Evolutionary conservation across 805 yeast genomes (phyloP), one percentile per base, ranked within the genome.

Genomic region (Wickerhamomyces alni): DNA sequence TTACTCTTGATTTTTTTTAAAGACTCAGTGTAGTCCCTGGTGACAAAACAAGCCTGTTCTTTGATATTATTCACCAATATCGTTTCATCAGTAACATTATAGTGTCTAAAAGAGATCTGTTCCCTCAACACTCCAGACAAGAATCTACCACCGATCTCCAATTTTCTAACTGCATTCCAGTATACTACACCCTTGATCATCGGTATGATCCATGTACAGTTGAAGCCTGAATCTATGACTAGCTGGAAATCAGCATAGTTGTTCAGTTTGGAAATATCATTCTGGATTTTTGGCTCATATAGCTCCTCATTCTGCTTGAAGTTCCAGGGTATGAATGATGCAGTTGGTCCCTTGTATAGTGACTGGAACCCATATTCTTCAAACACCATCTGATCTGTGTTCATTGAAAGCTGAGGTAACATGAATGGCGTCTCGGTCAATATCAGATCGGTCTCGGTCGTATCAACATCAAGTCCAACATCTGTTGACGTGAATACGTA

Each of bases 81-180:
- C 0, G 95, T 82, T 60, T 94, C 99, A 44, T 93, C 96, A 56
- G 87, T 80, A 49, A 93, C 88, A 54, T 93, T 91, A 59, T 89
- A 93, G 64, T 93, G 93, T 39, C 97, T 70, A 55, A 84, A 93
- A 2, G 96, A 87, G 11, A 91, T 75, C 36, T 86, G 70, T 55
- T 93, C 98, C 46, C 88, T 72, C 38, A 94, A 61, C 36, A 82
- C 75, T 4, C 96, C 96, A 38, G 87, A 86, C 38, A 93, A 62
- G 36, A 86, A 68, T 41, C 86, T 73, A 0, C 99, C 99, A 0
- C 93, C 99, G 35, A 94, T 75, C 33, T 88, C 91, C 38, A 89
- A 62, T 44, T 86, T 80, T 45, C 76, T 74, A 3, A 87, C 78
- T 0, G 88, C 96, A 26, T 77, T 74, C 77, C 87, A 80, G 52